These are phyloP conservation scores for Mitragyna speciosa DNA, from an alignment of 257 asterid genomes.

Conservation along the genomic window DNA sequence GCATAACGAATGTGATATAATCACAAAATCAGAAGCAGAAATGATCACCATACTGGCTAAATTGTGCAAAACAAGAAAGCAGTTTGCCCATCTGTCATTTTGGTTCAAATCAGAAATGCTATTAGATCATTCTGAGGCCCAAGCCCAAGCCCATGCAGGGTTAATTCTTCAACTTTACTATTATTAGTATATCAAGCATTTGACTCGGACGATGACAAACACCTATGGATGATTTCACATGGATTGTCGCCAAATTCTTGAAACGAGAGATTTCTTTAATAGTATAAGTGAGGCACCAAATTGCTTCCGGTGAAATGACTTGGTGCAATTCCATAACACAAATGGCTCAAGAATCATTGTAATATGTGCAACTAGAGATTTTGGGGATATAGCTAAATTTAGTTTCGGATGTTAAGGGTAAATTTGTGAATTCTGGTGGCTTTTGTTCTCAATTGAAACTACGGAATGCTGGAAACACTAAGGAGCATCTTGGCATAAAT, in stretches of 20 bases:
- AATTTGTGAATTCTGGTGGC: neutral
- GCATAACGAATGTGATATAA: conserved; percentile 32
- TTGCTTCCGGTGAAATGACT: neutral
- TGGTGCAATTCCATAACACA: neutral
- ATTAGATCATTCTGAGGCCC: neutral
- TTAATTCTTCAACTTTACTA: neutral
- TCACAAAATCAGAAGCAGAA: neutral
- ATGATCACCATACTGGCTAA: neutral
- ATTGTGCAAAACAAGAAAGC: neutral
- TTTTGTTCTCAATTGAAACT: neutral
- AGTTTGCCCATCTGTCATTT: neutral
- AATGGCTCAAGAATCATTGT: neutral
- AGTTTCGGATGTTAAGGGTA: neutral
- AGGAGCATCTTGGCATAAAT: neutral
- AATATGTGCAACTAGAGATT: neutral
- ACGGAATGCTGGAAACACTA: neutral
- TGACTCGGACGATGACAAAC: neutral
- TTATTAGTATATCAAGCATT: neutral
- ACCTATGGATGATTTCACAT: neutral
- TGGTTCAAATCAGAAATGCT: neutral
- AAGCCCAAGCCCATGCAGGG: neutral
- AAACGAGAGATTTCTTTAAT: neutral
- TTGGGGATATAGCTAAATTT: neutral
- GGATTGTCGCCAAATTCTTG: neutral
- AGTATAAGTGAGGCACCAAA: neutral